Conservation (phyloP, 2,329 filamentous ascomycete genomes). For the Magnaporthales sp. region DNA sequence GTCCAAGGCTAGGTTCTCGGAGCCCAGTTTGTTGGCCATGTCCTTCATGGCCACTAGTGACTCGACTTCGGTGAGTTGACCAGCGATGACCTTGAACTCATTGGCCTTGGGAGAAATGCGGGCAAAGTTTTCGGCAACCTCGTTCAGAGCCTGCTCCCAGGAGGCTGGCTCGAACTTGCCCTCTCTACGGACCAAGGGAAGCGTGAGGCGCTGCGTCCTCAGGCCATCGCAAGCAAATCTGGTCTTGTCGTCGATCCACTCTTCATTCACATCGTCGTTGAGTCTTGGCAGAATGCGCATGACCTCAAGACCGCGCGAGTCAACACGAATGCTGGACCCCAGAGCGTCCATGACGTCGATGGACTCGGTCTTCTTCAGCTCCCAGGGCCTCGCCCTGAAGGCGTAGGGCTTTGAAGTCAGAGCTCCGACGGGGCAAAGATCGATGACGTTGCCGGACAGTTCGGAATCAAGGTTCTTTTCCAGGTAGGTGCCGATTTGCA, state of each 20-base stretch:
- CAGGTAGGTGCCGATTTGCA: conserved; percentile 97
- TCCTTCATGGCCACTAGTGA: conserved; percentile 96
- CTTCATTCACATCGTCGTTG: conserved; percentile 97
- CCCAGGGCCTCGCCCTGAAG: conserved; percentile 94
- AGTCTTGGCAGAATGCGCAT: conserved; percentile 89
- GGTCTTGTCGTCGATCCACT: conserved; percentile 99
- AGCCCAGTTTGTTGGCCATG: conserved; percentile 89
- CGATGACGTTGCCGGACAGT: conserved; percentile 94
- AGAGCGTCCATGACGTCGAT: conserved; percentile 90
- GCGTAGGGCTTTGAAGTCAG: conserved; percentile 96
- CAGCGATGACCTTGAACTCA: conserved; percentile 92
- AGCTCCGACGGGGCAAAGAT: conserved; percentile 94
- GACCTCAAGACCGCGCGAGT: conserved; percentile 87
- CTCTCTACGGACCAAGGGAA: conserved; percentile 78
- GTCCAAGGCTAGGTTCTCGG: conserved; percentile 90
- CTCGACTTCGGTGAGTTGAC: conserved; percentile 85
- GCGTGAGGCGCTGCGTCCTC: conserved; percentile 91
- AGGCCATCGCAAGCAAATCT: conserved; percentile 94
- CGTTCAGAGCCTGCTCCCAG: conserved; percentile 90
- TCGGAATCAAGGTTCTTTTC: conserved; percentile 91
- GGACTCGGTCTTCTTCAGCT: conserved; percentile 91
- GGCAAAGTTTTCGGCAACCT: conserved; percentile 75
- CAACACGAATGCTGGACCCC: conserved; percentile 89
- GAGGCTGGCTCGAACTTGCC: conserved; percentile 87
- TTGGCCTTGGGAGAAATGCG: conserved; percentile 76